Conservation (phyloP, 495 filamentous ascomycete genomes). For the Xylaria longipes region DNA sequence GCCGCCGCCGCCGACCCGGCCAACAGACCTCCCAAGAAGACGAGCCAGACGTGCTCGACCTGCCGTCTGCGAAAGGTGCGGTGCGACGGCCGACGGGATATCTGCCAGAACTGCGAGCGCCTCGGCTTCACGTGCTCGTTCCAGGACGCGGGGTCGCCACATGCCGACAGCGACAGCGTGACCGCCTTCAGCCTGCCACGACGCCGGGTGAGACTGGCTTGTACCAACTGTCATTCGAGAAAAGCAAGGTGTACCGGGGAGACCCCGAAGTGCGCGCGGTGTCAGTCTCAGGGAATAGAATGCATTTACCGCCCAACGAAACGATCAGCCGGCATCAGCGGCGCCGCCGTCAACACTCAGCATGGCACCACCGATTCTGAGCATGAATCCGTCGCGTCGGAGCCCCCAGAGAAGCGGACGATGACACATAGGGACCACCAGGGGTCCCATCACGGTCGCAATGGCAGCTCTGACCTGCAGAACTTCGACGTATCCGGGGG, state of each 20-base stretch:
- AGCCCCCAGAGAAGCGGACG: slow-evolving; percentile 40
- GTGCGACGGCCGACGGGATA: slow-evolving; percentile 52
- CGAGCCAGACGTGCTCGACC: slow-evolving; percentile 52
- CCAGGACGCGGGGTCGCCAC: slow-evolving; percentile 45
- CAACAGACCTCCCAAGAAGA: slow-evolving; percentile 44
- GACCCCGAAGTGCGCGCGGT: slow-evolving; percentile 55
- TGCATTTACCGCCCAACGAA: slow-evolving; percentile 57
- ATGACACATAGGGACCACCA: slow-evolving; percentile 40
- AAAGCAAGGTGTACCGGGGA: slow-evolving; percentile 58
- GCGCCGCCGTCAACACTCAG: slow-evolving; percentile 27
- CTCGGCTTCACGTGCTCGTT: slow-evolving; percentile 58
- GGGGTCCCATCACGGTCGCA: slow-evolving; percentile 35
- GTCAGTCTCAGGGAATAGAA: slow-evolving; percentile 53
- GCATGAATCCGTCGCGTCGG: slow-evolving; percentile 40
- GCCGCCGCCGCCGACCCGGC: slow-evolving; percentile 40
- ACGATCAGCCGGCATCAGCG: slow-evolving; percentile 40
- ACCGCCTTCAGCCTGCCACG: slow-evolving; percentile 49
- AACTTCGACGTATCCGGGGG: slow-evolving; percentile 26
- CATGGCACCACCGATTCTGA: slow-evolving; percentile 41
- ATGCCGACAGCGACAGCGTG: slow-evolving; percentile 38
- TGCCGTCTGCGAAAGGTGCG: slow-evolving; percentile 59
- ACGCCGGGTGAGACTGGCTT: slow-evolving; percentile 56
- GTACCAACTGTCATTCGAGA: slow-evolving; percentile 54
- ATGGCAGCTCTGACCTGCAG: slow-evolving; percentile 28
- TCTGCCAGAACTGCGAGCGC: slow-evolving; percentile 57